Conservation (phyloP, 352 stramenopile species). For the Globisporangium paroecandrum region DNA sequence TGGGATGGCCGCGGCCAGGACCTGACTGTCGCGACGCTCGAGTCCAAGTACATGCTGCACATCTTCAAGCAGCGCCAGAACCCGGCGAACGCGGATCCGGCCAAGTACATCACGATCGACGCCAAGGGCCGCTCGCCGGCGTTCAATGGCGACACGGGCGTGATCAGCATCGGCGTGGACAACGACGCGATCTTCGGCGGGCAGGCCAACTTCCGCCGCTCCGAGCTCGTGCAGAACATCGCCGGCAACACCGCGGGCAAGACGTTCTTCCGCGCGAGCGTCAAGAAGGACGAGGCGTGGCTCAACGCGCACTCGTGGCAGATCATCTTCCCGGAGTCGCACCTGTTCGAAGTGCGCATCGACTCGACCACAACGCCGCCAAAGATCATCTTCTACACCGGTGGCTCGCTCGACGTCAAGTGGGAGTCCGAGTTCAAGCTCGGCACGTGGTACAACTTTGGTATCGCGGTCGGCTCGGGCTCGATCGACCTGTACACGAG, state of each 20-base stretch:
- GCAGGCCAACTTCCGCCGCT: slow-evolving; percentile 62
- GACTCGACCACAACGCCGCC: slow-evolving; percentile 45
- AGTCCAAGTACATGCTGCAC: slow-evolving; percentile 57
- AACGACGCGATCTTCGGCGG: slow-evolving; percentile 42
- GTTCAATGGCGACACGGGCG: slow-evolving; percentile 61
- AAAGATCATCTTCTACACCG: slow-evolving; percentile 56
- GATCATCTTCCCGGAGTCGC: slow-evolving; percentile 56
- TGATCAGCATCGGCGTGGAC: slow-evolving; percentile 54
- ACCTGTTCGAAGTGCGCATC: slow-evolving; percentile 59
- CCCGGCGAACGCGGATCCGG: slow-evolving; percentile 32
- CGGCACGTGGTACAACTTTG: slow-evolving; percentile 70
- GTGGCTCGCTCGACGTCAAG: slow-evolving; percentile 38
- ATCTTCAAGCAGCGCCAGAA: slow-evolving; percentile 65
- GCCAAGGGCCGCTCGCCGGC: slow-evolving; percentile 32
- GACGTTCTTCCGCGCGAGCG: slow-evolving; percentile 38
- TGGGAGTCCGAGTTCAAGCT: slow-evolving; percentile 51
- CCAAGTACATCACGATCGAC: slow-evolving; percentile 50
- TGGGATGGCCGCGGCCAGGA: slow-evolving; percentile 55
- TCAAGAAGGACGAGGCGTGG: slow-evolving; percentile 46
- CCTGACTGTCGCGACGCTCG: slow-evolving; percentile 50
- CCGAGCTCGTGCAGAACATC: slow-evolving; percentile 60
- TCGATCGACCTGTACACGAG: slow-evolving; percentile 55
- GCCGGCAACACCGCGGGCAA: slow-evolving; percentile 23
- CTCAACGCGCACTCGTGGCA: slow-evolving; percentile 51
- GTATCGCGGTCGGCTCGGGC: slow-evolving; percentile 39